Evolutionary conservation across 805 yeast species (phyloP).

Genomic region (Kazachstania bromeliacearum): DNA sequence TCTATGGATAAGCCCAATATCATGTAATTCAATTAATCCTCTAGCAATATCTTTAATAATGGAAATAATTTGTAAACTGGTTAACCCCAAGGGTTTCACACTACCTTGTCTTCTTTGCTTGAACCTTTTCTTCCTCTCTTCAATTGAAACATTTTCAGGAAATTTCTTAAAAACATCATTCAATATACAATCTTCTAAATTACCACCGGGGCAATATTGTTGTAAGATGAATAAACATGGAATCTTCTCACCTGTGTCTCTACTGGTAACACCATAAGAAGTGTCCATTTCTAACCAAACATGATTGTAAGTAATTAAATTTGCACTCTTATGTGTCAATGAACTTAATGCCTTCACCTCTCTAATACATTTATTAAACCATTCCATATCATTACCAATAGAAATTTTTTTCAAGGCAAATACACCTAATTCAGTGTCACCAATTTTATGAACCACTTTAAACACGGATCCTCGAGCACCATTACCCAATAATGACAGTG

Average conservation of each 20-base stretch:
- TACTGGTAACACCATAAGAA: constrained; percentile 31
- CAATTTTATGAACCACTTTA: constrained; percentile 66
- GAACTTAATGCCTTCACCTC: constrained; percentile 66
- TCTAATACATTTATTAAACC: constrained; percentile 58
- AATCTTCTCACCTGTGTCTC: constrained; percentile 22
- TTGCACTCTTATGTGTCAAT: constrained; percentile 39
- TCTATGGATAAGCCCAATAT: constrained; percentile 70
- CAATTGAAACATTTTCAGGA: constrained; percentile 31
- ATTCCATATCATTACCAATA: constrained; percentile 65
- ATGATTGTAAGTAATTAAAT: constrained; percentile 77
- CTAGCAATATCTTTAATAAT: constrained; percentile 57
- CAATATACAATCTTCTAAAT: constrained; percentile 57
- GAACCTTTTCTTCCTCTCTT: constrained; percentile 32
- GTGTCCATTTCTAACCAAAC: constrained; percentile 77
- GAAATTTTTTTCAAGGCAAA: constrained; percentile 83
- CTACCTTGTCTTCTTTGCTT: constrained; percentile 12
- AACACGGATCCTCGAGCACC: constrained; percentile 83
- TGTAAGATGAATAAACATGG: constrained; percentile 76
- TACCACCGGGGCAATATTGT: constrained; percentile 86
- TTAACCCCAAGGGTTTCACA: constrained; percentile 29
- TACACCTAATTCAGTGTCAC: constrained; percentile 63
- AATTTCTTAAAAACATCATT: constrained; percentile 25
- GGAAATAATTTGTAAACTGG: constrained; percentile 53
- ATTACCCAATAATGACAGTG: constrained; percentile 54
- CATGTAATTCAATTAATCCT: constrained; percentile 67